These are phyloP conservation scores for Hemerocallis citrina DNA, from an alignment of 106 monocot genomes.

Conservation along the genomic window DNA sequence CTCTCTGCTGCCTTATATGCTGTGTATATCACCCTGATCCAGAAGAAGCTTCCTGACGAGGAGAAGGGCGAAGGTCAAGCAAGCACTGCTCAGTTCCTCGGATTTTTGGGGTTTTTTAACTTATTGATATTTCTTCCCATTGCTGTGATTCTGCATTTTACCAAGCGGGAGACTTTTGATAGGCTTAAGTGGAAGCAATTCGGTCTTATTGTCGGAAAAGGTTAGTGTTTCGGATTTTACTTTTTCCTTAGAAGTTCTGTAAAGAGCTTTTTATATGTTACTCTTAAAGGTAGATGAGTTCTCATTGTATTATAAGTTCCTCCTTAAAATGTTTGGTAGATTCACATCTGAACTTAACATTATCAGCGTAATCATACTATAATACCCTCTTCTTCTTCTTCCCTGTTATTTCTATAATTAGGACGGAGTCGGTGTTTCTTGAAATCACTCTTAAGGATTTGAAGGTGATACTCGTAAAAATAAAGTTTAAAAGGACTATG, in stretches of 20 bases:
- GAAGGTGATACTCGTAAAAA: neutral
- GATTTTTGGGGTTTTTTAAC: slow-evolving; percentile 84
- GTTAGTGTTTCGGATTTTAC: slow-evolving; percentile 12
- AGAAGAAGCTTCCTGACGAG: slow-evolving; percentile 78
- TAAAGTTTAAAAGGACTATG: too few species aligned
- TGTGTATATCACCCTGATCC: slow-evolving; percentile 77
- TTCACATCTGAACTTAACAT: too few species aligned
- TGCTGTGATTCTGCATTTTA: slow-evolving; percentile 59
- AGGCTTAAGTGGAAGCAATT: slow-evolving; percentile 67
- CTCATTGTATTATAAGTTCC: too few species aligned
- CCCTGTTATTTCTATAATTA: too few species aligned
- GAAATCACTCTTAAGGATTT: too few species aligned
- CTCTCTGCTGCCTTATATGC: slow-evolving; percentile 74
- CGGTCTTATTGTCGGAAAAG: slow-evolving; percentile 90
- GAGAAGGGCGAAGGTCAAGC: slow-evolving; percentile 58
- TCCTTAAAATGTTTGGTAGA: too few species aligned
- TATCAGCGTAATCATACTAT: too few species aligned
- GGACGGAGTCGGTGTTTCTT: too few species aligned
- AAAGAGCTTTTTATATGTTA: too few species aligned
- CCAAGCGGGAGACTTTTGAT: slow-evolving; percentile 62
- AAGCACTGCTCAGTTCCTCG: slow-evolving; percentile 91
- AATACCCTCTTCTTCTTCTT: too few species aligned
- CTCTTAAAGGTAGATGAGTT: too few species aligned
- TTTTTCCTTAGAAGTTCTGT: too few species aligned
- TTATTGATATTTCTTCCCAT: slow-evolving; percentile 74